A percentile compares a stretch with the other conserved stretches of the same genome.
These are phyloP conservation scores for Eucalyptus decipiens DNA, from an alignment of 345 rosid species.

Conservation along the genomic window DNA sequence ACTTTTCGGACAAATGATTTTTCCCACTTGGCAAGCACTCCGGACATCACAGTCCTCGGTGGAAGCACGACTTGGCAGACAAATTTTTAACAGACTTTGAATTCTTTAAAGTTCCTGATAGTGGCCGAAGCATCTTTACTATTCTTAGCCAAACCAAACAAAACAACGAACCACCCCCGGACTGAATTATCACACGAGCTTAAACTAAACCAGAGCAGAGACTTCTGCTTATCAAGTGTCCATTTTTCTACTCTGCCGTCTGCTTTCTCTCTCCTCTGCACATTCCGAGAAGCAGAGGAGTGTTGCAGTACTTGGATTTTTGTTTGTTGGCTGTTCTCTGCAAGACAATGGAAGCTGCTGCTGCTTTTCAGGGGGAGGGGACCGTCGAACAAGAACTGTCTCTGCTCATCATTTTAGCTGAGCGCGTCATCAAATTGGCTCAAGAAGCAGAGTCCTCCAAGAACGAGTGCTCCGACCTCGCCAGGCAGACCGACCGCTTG, in stretches of 20 bases:
- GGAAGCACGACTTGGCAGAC: neutral
- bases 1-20: neutral
- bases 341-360: neutral
- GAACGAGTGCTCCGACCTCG: constrained; percentile 30
- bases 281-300: neutral
- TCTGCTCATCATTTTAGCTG: constrained; percentile 23
- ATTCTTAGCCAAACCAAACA: neutral
- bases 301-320: neutral
- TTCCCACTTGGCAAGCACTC: neutral
- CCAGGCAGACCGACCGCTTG: constrained; percentile 29
- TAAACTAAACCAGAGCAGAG: neutral
- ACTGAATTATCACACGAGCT: neutral
- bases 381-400: constrained; percentile 20
- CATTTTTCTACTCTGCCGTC: neutral
- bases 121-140: neutral
- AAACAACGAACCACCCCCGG: neutral
- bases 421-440: constrained; percentile 28
- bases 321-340: neutral
- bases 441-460: constrained; percentile 30
- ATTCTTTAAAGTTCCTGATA: neutral
- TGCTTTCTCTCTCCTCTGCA: neutral
- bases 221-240: neutral
- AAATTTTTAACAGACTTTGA: neutral
- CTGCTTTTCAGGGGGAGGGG: constrained; percentile 2
- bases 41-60: neutral